phyloP scores from a whole-genome alignment of 2,329 filamentous ascomycete genomes.

The Blumeriella jaapii region DNA sequence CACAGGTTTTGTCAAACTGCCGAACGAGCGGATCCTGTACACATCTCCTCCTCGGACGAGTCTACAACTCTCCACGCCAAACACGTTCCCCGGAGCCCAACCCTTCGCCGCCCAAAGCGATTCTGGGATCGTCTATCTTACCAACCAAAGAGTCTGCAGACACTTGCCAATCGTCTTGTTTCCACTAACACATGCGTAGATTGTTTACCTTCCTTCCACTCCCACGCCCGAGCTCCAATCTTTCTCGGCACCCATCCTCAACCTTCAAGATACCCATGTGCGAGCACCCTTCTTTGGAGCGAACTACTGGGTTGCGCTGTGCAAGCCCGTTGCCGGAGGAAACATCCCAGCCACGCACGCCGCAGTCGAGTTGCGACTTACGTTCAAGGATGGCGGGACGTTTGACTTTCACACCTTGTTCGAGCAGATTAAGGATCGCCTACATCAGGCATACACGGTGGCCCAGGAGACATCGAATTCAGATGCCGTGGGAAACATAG shows the following conservation, averaged over 20 bases:
- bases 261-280: slow-evolving; percentile 76
- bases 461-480: slow-evolving; percentile 55
- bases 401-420: slow-evolving; percentile 80
- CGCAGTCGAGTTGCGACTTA: slow-evolving; percentile 69
- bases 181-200: slow-evolving; percentile 35
- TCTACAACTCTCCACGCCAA: slow-evolving; percentile 54
- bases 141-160: slow-evolving; percentile 64
- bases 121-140: slow-evolving; percentile 67
- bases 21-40: slow-evolving; percentile 71
- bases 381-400: slow-evolving; percentile 91
- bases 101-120: slow-evolving; percentile 62
- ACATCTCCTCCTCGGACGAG: slow-evolving; percentile 70
- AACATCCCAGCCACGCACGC: slow-evolving; percentile 66
- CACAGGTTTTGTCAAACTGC: slow-evolving; percentile 69
- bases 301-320: slow-evolving; percentile 75
- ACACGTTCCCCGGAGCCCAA: slow-evolving; percentile 50
- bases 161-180: slow-evolving; percentile 12
- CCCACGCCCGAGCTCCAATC: slow-evolving; percentile 61
- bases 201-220: slow-evolving; percentile 75
- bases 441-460: slow-evolving; percentile 70
- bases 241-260: slow-evolving; percentile 80
- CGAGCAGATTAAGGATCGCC: slow-evolving; percentile 71
- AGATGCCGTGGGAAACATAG: slow-evolving; percentile 33
- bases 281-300: slow-evolving; percentile 85
- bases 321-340: slow-evolving; percentile 72